A percentile compares a stretch with the other conserved stretches of the same genome.
Evolutionary conservation across 2,329 filamentous ascomycete genomes (phyloP).

Genomic region (Ascochyta lentis): DNA sequence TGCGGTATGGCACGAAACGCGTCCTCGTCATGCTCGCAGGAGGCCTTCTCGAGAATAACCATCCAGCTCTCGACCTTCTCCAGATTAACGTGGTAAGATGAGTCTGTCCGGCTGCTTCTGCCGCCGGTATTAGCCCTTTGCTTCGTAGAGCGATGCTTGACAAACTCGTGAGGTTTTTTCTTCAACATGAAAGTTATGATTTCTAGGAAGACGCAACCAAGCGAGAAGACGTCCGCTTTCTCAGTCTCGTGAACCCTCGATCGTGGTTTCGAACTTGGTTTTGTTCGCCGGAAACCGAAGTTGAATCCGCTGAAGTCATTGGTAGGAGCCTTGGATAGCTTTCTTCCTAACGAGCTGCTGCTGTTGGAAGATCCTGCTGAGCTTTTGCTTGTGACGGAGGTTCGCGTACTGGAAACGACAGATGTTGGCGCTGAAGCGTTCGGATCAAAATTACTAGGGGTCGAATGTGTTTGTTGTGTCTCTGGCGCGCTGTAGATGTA

Average conservation of each 20-base stretch:
- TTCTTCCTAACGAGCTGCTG: conserved; percentile 42
- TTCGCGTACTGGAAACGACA: conserved; percentile 25
- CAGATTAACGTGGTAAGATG: conserved; percentile 75
- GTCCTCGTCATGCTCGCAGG: conserved; percentile 48
- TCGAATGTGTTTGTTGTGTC: conserved; percentile 46
- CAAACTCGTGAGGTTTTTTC: conserved; percentile 69
- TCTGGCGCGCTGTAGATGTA: conserved; percentile 80
- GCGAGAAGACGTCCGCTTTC: conserved; percentile 73
- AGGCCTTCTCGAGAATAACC: conserved; percentile 65
- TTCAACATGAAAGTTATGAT: conserved; percentile 73
- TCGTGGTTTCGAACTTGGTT: conserved; percentile 35
- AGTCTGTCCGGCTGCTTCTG: conserved; percentile 67
- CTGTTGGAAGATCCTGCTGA: conserved; percentile 45
- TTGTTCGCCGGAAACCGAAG: conserved; percentile 44
- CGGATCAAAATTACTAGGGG: conserved; percentile 30
- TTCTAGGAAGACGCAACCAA: conserved; percentile 76
- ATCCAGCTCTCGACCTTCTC: conserved; percentile 75
- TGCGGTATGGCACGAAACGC: conserved; percentile 51
- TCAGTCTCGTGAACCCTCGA: conserved; percentile 44
- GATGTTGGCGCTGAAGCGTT: conserved; percentile 20
- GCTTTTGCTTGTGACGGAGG: conserved; percentile 45
- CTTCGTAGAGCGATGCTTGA: conserved; percentile 69
- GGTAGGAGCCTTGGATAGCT: conserved; percentile 43
- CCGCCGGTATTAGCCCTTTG: conserved; percentile 59
- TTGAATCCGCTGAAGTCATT: conserved; percentile 47